A percentile compares a stretch with the other conserved stretches of the same genome.
These are phyloP conservation scores for Myxozyma neotropica DNA, from an alignment of 805 yeast species.

Conservation along the genomic window DNA sequence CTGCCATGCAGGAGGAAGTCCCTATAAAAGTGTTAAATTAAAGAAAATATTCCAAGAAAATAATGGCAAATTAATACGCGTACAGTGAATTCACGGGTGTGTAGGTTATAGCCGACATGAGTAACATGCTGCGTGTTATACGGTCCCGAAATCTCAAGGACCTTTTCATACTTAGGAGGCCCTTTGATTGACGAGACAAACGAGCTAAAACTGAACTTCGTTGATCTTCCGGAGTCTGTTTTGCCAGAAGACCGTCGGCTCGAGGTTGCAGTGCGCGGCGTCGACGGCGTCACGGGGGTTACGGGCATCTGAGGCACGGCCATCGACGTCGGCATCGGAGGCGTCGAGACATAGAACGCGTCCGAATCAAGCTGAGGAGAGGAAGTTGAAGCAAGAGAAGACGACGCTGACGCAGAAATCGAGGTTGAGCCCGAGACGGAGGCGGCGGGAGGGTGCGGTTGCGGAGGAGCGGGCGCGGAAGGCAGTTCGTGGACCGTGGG, in stretches of 20 bases:
- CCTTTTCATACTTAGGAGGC: slow-evolving; percentile 2
- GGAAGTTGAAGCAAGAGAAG: slow-evolving; percentile 3
- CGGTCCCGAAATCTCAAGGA: slow-evolving; percentile 74
- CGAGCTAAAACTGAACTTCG: slow-evolving; percentile 15
- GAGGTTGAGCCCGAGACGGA: no score
- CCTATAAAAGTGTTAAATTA: slow-evolving; percentile 44
- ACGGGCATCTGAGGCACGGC: slow-evolving; percentile 6
- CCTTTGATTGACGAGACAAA: slow-evolving; percentile 26
- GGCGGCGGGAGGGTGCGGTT: no score
- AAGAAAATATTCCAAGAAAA: no score
- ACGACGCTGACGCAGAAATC: background rate
- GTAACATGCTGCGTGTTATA: slow-evolving; percentile 87
- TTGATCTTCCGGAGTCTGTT: slow-evolving; percentile 14
- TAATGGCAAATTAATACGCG: no score
- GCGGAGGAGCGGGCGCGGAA: no score
- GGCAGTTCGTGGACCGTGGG: no score
- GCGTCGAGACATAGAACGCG: slow-evolving; percentile 7
- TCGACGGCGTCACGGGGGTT: background rate
- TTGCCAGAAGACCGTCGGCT: slow-evolving; percentile 5
- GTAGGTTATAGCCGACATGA: slow-evolving; percentile 77
- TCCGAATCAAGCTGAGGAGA: slow-evolving; percentile 10
- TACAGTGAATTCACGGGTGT: slow-evolving; percentile 65
- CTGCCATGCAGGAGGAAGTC: slow-evolving; percentile 86
- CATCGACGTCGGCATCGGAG: slow-evolving; percentile 14
- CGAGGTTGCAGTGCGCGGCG: slow-evolving; percentile 3